A percentile compares a stretch with the other conserved stretches of the same genome.
phyloP scores from a whole-genome alignment of 2,329 filamentous ascomycete genomes.

The Elsinoe fawcettii region DNA sequence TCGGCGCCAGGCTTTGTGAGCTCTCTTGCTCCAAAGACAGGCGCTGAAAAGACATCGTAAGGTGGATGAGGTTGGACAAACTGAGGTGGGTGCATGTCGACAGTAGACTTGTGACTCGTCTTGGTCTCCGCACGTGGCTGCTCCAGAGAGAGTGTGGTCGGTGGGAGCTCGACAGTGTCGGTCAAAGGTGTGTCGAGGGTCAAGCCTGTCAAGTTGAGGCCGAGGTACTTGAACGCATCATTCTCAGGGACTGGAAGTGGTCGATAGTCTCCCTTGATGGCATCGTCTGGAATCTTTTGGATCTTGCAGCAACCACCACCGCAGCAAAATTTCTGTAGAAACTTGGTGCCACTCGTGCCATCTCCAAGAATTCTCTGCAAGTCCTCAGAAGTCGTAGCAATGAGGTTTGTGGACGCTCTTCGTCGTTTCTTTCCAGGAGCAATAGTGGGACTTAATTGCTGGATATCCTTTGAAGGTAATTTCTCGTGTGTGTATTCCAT shows the following conservation, averaged over 20 bases:
- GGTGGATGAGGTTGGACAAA: conserved; percentile 95
- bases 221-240: conserved; percentile 70
- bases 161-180: conserved; percentile 62
- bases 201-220: conserved; percentile 67
- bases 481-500: conserved; percentile 26
- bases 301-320: conserved; percentile 58
- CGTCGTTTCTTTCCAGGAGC: conserved; percentile 26
- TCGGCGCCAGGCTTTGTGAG: conserved; percentile 81
- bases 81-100: conserved; percentile 61
- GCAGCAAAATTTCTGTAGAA: conserved; percentile 56
- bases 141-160: conserved; percentile 57
- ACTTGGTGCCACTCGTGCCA: conserved; percentile 48
- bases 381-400: conserved; percentile 50
- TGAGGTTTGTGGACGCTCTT: conserved; percentile 61
- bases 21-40: conserved; percentile 74
- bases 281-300: conserved; percentile 45
- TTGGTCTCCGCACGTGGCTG: conserved; percentile 38
- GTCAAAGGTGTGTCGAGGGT: conserved; percentile 63
- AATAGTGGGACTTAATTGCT: background rate
- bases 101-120: conserved; percentile 34
- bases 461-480: conserved; percentile 17
- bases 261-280: conserved; percentile 34
- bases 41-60: conserved; percentile 85
- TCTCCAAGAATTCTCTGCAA: conserved; percentile 51
- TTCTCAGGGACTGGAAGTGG: conserved; percentile 64